These are phyloP conservation scores for Hanseniaspora jakobsenii DNA, from an alignment of 805 yeast species.

Conservation along the genomic window DNA sequence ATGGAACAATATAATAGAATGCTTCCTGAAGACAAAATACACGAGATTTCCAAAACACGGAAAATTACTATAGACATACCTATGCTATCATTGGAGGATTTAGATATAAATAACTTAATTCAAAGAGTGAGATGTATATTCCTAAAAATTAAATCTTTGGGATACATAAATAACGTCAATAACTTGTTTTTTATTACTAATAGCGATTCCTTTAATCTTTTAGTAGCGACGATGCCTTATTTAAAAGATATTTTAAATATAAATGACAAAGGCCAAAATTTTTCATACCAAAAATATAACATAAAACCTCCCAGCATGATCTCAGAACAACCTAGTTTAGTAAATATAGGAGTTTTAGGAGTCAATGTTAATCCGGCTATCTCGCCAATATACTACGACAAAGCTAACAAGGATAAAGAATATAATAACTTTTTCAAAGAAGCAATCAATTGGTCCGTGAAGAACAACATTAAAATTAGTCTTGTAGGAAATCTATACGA, in stretches of 20 bases:
- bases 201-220: slow-evolving; percentile 8
- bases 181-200: slow-evolving; percentile 4
- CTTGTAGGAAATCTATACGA: slow-evolving; percentile 40
- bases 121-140: background rate
- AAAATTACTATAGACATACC: no score
- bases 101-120: no score
- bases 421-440: slow-evolving; percentile 28
- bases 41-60: no score
- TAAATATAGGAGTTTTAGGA: slow-evolving; percentile 9
- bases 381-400: slow-evolving; percentile 33
- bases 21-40: no score
- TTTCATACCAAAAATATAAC: slow-evolving; percentile 2
- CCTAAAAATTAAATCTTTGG: no score
- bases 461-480: slow-evolving; percentile 36
- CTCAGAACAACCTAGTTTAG: no score
- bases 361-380: slow-evolving; percentile 7
- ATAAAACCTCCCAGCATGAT: no score
- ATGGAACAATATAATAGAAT: no score
- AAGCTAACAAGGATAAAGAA: no score
- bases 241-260: background rate
- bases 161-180: background rate
- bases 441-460: slow-evolving; percentile 33
- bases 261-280: background rate
- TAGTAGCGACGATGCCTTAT: slow-evolving; percentile 3
- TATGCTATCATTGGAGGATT: no score